These are phyloP conservation scores for Lecanicillium sp. DNA, from an alignment of 2,329 filamentous ascomycete species.

Conservation along the genomic window DNA sequence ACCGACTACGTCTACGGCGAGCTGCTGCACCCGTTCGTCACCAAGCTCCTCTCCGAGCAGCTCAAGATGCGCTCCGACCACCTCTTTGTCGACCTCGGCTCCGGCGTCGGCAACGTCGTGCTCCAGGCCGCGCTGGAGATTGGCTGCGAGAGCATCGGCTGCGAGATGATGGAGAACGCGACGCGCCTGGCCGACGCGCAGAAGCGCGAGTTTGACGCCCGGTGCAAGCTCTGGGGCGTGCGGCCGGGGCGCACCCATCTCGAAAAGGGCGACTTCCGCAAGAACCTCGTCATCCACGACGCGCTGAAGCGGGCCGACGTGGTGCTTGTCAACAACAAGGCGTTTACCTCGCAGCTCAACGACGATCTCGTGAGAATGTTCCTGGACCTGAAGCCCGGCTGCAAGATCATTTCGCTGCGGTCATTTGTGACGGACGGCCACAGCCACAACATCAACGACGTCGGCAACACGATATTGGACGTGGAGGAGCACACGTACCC, in stretches of 20 bases:
- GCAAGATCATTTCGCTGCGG: slow-evolving; percentile 84
- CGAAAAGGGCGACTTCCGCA: slow-evolving; percentile 77
- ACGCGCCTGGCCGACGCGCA: slow-evolving; percentile 77
- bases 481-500: slow-evolving; percentile 59
- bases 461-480: slow-evolving; percentile 73
- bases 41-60: slow-evolving; percentile 70
- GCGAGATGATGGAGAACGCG: slow-evolving; percentile 91
- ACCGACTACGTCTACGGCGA: slow-evolving; percentile 95
- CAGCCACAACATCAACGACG: slow-evolving; percentile 70
- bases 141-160: slow-evolving; percentile 92
- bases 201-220: slow-evolving; percentile 73
- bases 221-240: slow-evolving; percentile 86
- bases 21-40: slow-evolving; percentile 76
- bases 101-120: slow-evolving; percentile 92
- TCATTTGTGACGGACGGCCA: slow-evolving; percentile 80
- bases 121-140: slow-evolving; percentile 89
- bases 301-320: slow-evolving; percentile 83
- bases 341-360: slow-evolving; percentile 84
- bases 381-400: slow-evolving; percentile 84
- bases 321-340: slow-evolving; percentile 97
- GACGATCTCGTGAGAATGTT: slow-evolving; percentile 82
- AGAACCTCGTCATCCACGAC: slow-evolving; percentile 61
- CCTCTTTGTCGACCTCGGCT: slow-evolving; percentile 90
- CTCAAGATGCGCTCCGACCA: slow-evolving; percentile 74
- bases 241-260: slow-evolving; percentile 72